Evolutionary conservation across 2,329 filamentous ascomycete genomes (phyloP).

Genomic region (Polychaeton citri): DNA sequence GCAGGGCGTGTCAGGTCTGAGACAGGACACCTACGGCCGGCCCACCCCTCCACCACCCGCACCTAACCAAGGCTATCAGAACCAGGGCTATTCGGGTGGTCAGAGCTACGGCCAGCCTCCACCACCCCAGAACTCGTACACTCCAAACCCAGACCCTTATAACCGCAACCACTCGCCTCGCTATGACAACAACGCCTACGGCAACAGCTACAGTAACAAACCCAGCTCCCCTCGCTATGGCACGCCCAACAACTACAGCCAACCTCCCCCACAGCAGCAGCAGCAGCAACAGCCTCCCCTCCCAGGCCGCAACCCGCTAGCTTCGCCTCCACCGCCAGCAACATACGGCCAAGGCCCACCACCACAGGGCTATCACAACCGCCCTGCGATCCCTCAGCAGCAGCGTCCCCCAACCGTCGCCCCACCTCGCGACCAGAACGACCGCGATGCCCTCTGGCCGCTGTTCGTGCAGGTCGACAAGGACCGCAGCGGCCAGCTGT

Average conservation of each 20-base stretch:
- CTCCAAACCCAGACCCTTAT: slow-evolving; percentile 16
- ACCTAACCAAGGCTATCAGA: slow-evolving; percentile 19
- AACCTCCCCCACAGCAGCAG: slow-evolving; percentile 6
- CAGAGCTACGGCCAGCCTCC: slow-evolving; percentile 22
- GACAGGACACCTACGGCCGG: slow-evolving; percentile 22
- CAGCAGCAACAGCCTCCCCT: slow-evolving; percentile 7
- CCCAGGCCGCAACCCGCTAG: slow-evolving; percentile 15
- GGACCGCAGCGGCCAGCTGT: slow-evolving; percentile 66
- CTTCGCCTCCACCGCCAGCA: slow-evolving; percentile 36
- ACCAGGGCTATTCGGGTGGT: slow-evolving; percentile 21
- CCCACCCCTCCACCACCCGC: slow-evolving; percentile 4
- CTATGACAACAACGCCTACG: slow-evolving; percentile 26
- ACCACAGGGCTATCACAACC: slow-evolving; percentile 51
- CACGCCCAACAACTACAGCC: slow-evolving; percentile 9
- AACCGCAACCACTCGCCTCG: slow-evolving; percentile 16
- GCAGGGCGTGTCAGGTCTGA: slow-evolving; percentile 23
- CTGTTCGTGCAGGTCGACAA: slow-evolving; percentile 88
- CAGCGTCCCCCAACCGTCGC: slow-evolving; percentile 35
- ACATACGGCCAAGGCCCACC: slow-evolving; percentile 38
- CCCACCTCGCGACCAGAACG: slow-evolving; percentile 43
- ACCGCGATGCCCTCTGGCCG: slow-evolving; percentile 61
- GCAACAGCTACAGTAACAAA: slow-evolving; percentile 9
- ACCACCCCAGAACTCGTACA: slow-evolving; percentile 12
- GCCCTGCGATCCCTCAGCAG: slow-evolving; percentile 38
- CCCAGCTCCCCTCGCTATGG: no score